Evolutionary conservation across 2,329 filamentous ascomycete species (phyloP).

Genomic region (Dactylellina haptotyla): DNA sequence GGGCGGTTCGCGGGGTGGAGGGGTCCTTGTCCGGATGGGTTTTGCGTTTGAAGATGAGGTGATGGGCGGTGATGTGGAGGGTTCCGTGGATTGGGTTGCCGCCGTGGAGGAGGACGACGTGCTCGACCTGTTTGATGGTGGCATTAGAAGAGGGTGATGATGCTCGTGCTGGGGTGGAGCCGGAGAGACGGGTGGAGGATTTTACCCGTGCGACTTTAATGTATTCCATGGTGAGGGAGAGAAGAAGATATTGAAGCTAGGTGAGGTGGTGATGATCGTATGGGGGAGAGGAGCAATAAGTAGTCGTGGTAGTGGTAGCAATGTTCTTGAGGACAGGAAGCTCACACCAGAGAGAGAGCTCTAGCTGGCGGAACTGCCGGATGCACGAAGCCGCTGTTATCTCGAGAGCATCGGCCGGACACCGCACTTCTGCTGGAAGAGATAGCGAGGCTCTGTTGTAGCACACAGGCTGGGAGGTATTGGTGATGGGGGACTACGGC

Average conservation of each 20-base stretch:
- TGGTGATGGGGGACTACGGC: background rate
- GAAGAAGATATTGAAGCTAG: background rate
- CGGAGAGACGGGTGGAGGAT: background rate
- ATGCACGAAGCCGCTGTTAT: conserved; percentile 22
- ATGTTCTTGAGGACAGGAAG: background rate
- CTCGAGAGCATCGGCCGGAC: conserved; percentile 20
- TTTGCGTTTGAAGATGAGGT: conserved; percentile 64
- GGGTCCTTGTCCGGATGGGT: conserved; percentile 26
- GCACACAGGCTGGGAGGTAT: background rate
- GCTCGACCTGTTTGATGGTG: conserved; percentile 66
- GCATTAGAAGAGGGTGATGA: conserved; percentile 4
- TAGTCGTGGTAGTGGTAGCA: background rate
- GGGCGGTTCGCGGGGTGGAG: conserved; percentile 54
- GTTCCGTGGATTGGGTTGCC: conserved; percentile 70
- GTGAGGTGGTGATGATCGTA: background rate
- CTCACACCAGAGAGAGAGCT: conserved; percentile 27
- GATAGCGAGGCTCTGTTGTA: background rate
- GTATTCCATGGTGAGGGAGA: conserved; percentile 55
- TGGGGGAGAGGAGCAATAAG: background rate
- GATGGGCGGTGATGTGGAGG: conserved; percentile 72
- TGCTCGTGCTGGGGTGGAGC: background rate
- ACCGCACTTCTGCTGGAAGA: background rate
- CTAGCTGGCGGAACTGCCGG: conserved; percentile 44
- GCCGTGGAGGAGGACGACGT: conserved; percentile 71
- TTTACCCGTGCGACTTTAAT: conserved; percentile 58